Conservation (phyloP, 306 rosid species). For the Begonia fuchsioides region DNA sequence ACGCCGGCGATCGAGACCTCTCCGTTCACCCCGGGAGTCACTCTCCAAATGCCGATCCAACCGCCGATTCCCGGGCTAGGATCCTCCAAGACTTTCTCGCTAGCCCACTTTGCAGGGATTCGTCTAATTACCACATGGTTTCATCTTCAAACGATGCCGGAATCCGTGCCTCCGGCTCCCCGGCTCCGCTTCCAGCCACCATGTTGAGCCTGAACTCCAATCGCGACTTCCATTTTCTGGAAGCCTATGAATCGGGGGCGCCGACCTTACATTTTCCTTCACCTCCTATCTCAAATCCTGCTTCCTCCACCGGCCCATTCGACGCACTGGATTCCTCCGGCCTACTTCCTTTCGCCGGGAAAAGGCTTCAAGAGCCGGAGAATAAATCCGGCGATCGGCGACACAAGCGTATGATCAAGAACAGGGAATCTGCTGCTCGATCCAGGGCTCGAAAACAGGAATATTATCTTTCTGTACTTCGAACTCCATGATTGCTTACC, state of each 20-base stretch:
- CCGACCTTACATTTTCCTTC: not conserved
- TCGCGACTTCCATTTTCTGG: conserved; percentile 3
- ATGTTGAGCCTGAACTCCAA: conserved; percentile 3
- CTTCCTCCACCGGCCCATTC: conserved; percentile 2
- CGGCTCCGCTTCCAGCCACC: not conserved
- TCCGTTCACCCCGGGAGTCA: no score
- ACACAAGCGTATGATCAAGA: conserved; percentile 79
- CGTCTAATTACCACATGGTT: not conserved
- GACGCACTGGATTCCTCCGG: conserved; percentile 7
- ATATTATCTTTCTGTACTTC: not conserved
- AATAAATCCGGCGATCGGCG: conserved; percentile 15
- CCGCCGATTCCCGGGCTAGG: no score
- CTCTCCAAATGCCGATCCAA: no score
- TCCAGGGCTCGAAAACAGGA: conserved; percentile 92
- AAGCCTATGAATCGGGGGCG: not conserved
- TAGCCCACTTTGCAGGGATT: not conserved
- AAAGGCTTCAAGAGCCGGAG: conserved; percentile 19
- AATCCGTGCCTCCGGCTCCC: not conserved
- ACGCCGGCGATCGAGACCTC: no score
- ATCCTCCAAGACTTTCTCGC: no score
- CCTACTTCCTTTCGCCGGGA: conserved; percentile 21
- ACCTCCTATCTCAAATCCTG: not conserved
- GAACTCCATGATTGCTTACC: no score
- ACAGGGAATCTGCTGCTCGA: conserved; percentile 88
- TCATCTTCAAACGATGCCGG: not conserved